Evolutionary conservation across 1,284 basidiomycete genomes (phyloP).

Genomic region (Pulveroboletus sp.): DNA sequence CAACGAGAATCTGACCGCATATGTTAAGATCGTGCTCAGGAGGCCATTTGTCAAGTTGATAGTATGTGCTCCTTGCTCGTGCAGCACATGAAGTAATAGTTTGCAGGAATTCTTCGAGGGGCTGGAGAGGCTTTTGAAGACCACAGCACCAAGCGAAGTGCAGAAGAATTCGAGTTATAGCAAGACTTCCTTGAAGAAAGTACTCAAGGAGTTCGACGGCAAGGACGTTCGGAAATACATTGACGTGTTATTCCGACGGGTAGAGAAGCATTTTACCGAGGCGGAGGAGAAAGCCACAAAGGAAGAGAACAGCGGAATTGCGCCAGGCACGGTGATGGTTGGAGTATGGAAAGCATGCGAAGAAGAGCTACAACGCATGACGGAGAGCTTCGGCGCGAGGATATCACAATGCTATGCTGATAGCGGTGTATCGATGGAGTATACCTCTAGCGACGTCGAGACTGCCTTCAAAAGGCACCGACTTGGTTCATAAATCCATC

Average conservation of each 20-base stretch:
- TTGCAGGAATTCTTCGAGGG: constrained; percentile 92
- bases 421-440: constrained; percentile 72
- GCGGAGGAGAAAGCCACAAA: constrained; percentile 64
- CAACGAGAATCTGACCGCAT: constrained; percentile 83
- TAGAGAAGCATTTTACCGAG: constrained; percentile 95
- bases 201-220: constrained; percentile 80
- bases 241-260: constrained; percentile 85
- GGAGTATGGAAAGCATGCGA: constrained; percentile 90
- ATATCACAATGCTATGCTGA: constrained; percentile 80
- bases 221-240: constrained; percentile 90
- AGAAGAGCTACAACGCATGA: constrained; percentile 74
- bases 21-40: constrained; percentile 86
- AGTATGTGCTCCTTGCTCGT: constrained; percentile 49
- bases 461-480: constrained; percentile 71
- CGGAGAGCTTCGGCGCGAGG: constrained; percentile 65
- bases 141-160: constrained; percentile 81
- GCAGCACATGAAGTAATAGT: constrained; percentile 10
- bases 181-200: constrained; percentile 78
- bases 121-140: constrained; percentile 82
- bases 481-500: constrained; percentile 42
- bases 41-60: constrained; percentile 87
- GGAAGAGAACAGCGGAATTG: constrained; percentile 58
- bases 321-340: constrained; percentile 69
- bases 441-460: constrained; percentile 74
- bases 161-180: constrained; percentile 77